Conservation (phyloP, 768 basidiomycete species). For the Tulasnella sp. region DNA sequence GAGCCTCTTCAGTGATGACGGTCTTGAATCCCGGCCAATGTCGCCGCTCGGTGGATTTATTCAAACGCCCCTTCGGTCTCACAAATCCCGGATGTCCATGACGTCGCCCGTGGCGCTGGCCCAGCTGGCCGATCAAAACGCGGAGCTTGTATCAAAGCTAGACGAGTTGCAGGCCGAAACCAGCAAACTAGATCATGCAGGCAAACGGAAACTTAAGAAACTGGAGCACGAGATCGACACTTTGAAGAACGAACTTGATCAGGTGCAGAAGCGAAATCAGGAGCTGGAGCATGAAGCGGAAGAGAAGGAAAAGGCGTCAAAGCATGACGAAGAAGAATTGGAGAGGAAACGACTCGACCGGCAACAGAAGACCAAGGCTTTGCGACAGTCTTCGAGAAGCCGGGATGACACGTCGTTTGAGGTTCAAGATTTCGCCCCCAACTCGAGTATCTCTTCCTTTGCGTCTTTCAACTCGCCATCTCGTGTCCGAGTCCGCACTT, state of each 20-base stretch:
- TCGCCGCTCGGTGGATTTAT: conserved; percentile 19
- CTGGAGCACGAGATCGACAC: conserved; percentile 80
- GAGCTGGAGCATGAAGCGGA: conserved; percentile 70
- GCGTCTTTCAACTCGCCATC: conserved; percentile 26
- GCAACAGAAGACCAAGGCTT: conserved; percentile 25
- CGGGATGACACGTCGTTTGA: not conserved
- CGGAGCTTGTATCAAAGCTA: conserved; percentile 73
- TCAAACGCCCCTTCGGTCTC: conserved; percentile 22
- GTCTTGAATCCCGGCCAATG: conserved; percentile 22
- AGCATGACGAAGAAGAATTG: conserved; percentile 30
- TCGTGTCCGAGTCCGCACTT: conserved; percentile 5
- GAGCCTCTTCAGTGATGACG: conserved; percentile 19
- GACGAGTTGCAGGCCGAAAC: conserved; percentile 77
- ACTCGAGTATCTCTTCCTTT: conserved; percentile 21
- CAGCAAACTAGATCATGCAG: conserved; percentile 62
- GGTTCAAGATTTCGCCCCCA: conserved; percentile 25
- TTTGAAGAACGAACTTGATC: conserved; percentile 75
- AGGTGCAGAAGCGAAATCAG: conserved; percentile 68
- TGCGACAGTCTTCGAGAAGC: conserved; percentile 22
- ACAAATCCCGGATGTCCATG: conserved; percentile 35
- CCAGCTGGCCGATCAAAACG: conserved; percentile 78
- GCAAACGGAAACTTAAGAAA: conserved; percentile 67
- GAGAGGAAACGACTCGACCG: conserved; percentile 32
- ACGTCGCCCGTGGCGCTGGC: conserved; percentile 62
- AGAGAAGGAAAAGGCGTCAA: conserved; percentile 49